These are phyloP conservation scores for Castanospermum australe DNA, from an alignment of 306 rosid species.

Conservation along the genomic window DNA sequence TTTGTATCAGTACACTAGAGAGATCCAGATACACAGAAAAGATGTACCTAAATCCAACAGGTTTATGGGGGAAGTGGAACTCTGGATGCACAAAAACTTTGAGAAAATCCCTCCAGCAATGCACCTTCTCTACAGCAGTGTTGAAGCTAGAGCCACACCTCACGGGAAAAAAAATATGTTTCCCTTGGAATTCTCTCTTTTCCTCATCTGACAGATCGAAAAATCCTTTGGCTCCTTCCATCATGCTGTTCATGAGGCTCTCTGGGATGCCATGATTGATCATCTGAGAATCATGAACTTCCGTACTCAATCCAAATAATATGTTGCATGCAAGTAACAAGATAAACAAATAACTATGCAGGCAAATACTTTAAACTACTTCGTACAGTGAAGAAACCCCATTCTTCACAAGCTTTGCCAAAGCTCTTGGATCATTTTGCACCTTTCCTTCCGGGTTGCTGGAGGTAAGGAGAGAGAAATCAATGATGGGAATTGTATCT, in stretches of 20 bases:
- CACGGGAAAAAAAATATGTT: constrained; percentile 10
- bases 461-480: constrained; percentile 42
- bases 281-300: background rate
- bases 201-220: constrained; percentile 12
- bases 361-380: background rate
- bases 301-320: background rate
- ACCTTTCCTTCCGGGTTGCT: constrained; percentile 22
- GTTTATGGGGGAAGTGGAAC: constrained; percentile 36
- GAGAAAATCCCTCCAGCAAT: constrained; percentile 41
- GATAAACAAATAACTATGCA: too few species aligned
- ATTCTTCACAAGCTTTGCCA: constrained; percentile 49
- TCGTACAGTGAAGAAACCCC: constrained; percentile 51
- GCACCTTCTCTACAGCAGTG: background rate
- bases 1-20: background rate
- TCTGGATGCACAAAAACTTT: constrained; percentile 38
- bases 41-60: constrained; percentile 37
- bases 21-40: background rate
- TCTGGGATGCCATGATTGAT: constrained; percentile 16
- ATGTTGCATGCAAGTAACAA: too few species aligned
- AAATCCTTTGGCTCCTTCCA: background rate
- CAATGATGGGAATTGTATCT: constrained; percentile 39
- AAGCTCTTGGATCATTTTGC: constrained; percentile 41
- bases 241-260: constrained; percentile 10
- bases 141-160: constrained; percentile 27
- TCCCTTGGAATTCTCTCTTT: constrained; percentile 13